Base-by-base conservation (phyloP, 257 asterid species). In the Thymus quinquecostatus region DNA sequence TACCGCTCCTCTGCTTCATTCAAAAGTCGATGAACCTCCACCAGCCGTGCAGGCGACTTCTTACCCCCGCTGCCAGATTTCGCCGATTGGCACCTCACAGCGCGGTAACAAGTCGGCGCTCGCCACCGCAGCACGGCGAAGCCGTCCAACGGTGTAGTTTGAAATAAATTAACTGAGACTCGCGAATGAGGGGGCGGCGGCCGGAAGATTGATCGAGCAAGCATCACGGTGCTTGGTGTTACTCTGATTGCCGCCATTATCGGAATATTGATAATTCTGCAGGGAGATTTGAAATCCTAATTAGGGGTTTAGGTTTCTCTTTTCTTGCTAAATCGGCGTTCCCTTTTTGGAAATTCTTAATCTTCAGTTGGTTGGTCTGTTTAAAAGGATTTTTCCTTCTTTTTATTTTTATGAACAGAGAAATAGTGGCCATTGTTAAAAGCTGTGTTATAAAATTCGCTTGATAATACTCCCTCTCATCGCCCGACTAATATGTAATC, bases 1-100 rank as follows among this genome's bases (percentile, higher is more conserved):
- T 86, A 85, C 11, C 92, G 90, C 69, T 92, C 96, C 70, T 79
- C 82, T 2, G 97, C 92, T 58, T 89, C 88, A 60, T 75, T 12
- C 13, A 92, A 61, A 61, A 89, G 84, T 66, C 90, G 83, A 62
- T 92, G 89, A 13, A 92, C 94, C 87, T 88, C 94, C 62, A 82
- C 85, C 55, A 92, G 50, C 58, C 96, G 83, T 48, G 96, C 90
- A 64, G 98, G 90, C 3, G 94, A 77, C 83, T 88, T 92, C 76
- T 84, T 88, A 6, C 85, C 21, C 21, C 21, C 21, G 21, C 21
- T 86, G 44, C 83, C 82, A 45, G 86, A 58, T 56, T 65, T 82
- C 43, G 81, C 68, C 60, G 93, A 81, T 1, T 82, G 78, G 81
- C 94, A 85, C 73, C 84, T 75, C 9, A 85, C 66, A 13, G 81